Conservation (phyloP, 2,329 filamentous ascomycete species). For the Xylariales sp. region DNA sequence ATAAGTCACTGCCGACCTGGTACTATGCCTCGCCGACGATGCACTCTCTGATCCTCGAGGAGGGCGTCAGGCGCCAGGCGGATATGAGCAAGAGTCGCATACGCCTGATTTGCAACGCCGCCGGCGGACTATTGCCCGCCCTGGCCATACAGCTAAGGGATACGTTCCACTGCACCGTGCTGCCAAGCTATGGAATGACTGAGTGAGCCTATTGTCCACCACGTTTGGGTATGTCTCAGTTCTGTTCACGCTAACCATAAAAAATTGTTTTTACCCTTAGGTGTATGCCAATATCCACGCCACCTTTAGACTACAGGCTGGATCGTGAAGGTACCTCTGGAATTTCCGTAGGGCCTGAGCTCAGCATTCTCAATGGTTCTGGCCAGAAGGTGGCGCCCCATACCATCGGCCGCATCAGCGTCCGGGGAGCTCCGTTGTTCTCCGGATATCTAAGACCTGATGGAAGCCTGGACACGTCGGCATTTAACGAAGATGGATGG, state of each 20-base stretch:
- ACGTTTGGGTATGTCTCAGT: too few relatives aligned
- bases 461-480: constrained; percentile 36
- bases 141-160: constrained; percentile 43
- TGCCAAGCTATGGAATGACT: constrained; percentile 57
- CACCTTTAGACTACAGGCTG: constrained; percentile 45
- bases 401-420: constrained; percentile 42
- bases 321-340: constrained; percentile 51
- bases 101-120: constrained; percentile 51
- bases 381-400: constrained; percentile 24
- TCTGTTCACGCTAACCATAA: neutral
- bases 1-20: constrained; percentile 45
- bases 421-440: constrained; percentile 47
- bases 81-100: constrained; percentile 39
- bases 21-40: constrained; percentile 56
- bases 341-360: constrained; percentile 44
- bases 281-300: constrained; percentile 55
- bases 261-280: neutral
- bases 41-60: constrained; percentile 50
- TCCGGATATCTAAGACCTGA: constrained; percentile 42
- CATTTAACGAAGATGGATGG: constrained; percentile 45
- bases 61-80: constrained; percentile 32
- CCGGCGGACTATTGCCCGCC: constrained; percentile 47
- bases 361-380: constrained; percentile 42
- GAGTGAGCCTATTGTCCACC: constrained; percentile 22
- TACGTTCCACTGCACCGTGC: constrained; percentile 45